These are phyloP conservation scores for Zygotorulaspora chibaensis DNA, from an alignment of 805 yeast genomes.

Conservation along the genomic window DNA sequence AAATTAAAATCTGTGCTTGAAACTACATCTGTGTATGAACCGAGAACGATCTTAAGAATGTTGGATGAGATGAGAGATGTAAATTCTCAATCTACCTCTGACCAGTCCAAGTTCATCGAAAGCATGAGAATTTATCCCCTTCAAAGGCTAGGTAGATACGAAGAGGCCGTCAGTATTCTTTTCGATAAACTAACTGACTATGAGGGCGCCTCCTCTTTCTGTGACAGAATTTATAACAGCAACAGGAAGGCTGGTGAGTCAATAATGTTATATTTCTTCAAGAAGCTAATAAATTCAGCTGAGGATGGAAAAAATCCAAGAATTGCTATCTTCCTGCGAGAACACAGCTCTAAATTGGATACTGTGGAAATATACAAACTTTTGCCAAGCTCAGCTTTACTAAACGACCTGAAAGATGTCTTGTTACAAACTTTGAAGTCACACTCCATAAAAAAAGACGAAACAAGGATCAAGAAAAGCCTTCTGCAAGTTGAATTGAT, in stretches of 20 bases:
- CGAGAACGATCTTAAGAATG: constrained; percentile 34
- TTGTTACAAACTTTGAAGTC: constrained; percentile 44
- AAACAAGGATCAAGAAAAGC: constrained; percentile 42
- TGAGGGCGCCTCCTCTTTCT: constrained; percentile 55
- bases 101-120: constrained; percentile 12
- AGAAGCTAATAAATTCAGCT: constrained; percentile 35
- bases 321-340: constrained; percentile 23
- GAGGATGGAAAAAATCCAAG: constrained; percentile 26
- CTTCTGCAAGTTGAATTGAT: constrained; percentile 52
- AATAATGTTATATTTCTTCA: constrained; percentile 40
- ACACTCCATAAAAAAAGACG: constrained; percentile 39
- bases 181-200: constrained; percentile 55
- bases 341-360: constrained; percentile 23
- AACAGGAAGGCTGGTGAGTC: constrained; percentile 39
- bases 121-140: constrained; percentile 49
- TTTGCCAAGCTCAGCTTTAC: constrained; percentile 49
- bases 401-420: constrained; percentile 41
- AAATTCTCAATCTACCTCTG: constrained; percentile 4
- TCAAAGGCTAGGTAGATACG: constrained; percentile 55
- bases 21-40: constrained; percentile 37
- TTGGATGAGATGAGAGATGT: constrained; percentile 9
- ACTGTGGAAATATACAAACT: constrained; percentile 38
- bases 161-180: constrained; percentile 57
- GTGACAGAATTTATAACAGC: constrained; percentile 44
- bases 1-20: constrained; percentile 38